phyloP scores from a whole-genome alignment of 805 yeast species.

The Candida golubevii region DNA sequence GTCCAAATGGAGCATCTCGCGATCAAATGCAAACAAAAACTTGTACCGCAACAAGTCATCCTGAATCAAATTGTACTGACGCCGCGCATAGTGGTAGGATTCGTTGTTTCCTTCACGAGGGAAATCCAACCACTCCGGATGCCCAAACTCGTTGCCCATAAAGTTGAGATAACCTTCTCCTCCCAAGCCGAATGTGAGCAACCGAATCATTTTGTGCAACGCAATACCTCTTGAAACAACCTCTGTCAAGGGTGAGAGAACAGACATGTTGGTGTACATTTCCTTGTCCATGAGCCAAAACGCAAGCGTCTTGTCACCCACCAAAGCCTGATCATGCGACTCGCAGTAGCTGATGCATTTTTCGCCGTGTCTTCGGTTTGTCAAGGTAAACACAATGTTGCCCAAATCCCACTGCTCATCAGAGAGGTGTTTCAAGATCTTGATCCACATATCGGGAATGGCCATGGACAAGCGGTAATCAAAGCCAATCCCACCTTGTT shows the following conservation, averaged over 20 bases:
- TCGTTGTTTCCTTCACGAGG: conserved; percentile 87
- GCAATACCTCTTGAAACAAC: conserved; percentile 86
- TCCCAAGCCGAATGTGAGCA: conserved; percentile 85
- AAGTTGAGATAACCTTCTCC: conserved; percentile 96
- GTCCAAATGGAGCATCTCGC: conserved; percentile 78
- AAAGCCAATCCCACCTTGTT: conserved; percentile 85
- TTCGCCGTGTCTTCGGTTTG: conserved; percentile 86
- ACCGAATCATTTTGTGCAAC: conserved; percentile 84
- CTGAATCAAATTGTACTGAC: conserved; percentile 85
- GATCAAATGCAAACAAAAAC: conserved; percentile 75
- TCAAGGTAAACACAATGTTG: conserved; percentile 69
- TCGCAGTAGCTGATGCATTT: conserved; percentile 90
- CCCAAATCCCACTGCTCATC: conserved; percentile 95
- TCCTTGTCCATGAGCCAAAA: conserved; percentile 99
- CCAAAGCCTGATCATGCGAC: conserved; percentile 95
- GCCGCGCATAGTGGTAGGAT: conserved; percentile 88
- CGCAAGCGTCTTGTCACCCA: conserved; percentile 94
- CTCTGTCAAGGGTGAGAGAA: conserved; percentile 65
- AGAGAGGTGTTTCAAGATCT: conserved; percentile 70
- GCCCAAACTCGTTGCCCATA: conserved; percentile 98
- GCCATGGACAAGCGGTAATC: conserved; percentile 96
- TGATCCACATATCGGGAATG: conserved; percentile 98
- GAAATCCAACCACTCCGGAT: conserved; percentile 98
- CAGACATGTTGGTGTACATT: conserved; percentile 95
- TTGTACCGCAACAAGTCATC: conserved; percentile 79